A percentile compares a stretch with the other conserved stretches of the same genome.
Evolutionary conservation across 2,329 filamentous ascomycete species (phyloP).

Genomic region (Fusarium camptoceras): DNA sequence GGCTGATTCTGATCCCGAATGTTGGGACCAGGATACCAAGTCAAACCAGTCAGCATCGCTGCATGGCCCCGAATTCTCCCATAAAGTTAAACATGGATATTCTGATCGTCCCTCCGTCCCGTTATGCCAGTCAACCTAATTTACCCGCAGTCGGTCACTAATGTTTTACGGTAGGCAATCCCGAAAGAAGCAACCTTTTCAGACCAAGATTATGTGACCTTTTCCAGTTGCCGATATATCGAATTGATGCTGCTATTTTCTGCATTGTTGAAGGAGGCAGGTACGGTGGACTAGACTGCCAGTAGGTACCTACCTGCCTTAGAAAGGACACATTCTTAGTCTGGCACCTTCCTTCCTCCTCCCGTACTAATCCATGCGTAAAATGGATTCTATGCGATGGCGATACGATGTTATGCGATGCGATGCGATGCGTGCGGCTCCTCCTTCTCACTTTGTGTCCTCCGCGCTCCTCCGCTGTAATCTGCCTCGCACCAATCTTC

Average conservation of each 20-base stretch:
- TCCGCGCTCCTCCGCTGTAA: conserved; percentile 31
- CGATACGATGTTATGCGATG: conserved; percentile 1
- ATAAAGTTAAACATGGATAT: conserved; percentile 39
- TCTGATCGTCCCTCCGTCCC: conserved; percentile 40
- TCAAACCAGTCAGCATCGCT: conserved; percentile 39
- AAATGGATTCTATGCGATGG: not conserved
- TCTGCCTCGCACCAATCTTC: conserved; percentile 37
- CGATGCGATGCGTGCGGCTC: conserved; percentile 27
- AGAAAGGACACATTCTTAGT: not conserved
- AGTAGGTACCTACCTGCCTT: not conserved
- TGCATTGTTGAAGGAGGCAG: conserved; percentile 13
- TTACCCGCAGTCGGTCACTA: conserved; percentile 19
- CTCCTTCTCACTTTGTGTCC: conserved; percentile 38
- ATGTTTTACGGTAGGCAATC: conserved; percentile 30
- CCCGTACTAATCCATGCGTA: not conserved
- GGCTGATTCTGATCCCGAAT: conserved; percentile 29
- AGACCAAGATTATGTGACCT: conserved; percentile 1
- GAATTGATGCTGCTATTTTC: conserved; percentile 6
- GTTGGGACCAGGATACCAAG: conserved; percentile 16
- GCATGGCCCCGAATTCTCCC: conserved; percentile 39
- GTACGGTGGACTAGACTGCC: not conserved
- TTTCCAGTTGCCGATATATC: not conserved
- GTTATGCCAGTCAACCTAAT: conserved; percentile 35
- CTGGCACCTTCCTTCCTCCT: conserved; percentile 7
- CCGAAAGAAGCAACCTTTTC: conserved; percentile 26